Percentiles rank a stretch among this genome's conserved stretches.
These are phyloP conservation scores for Cicer arietinum DNA, from an alignment of 306 rosid genomes.

Conservation along the genomic window DNA sequence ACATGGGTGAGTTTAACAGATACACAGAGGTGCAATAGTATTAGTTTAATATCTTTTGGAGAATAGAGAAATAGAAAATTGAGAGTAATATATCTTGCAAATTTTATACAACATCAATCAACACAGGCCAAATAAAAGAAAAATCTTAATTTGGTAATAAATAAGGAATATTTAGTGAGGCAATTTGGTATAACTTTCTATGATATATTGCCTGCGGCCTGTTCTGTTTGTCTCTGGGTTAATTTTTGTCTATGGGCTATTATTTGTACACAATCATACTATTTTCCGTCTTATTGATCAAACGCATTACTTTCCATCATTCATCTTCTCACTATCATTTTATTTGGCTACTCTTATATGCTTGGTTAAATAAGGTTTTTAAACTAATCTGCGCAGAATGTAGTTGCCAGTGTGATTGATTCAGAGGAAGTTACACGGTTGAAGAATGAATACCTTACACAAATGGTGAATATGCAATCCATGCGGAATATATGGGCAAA, in stretches of 20 bases:
- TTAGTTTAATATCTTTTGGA: slow-evolving; percentile 30
- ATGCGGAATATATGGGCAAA: slow-evolving; percentile 66
- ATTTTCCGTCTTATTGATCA: not conserved
- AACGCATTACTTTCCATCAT: not conserved
- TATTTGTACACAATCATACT: not conserved
- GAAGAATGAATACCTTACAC: slow-evolving; percentile 53
- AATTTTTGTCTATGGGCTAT: not conserved
- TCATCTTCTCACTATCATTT: slow-evolving; percentile 29
- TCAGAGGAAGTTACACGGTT: slow-evolving; percentile 54
- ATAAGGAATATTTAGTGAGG: slow-evolving; percentile 18
- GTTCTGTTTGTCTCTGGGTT: not conserved
- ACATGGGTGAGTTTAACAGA: slow-evolving; percentile 69
- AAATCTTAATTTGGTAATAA: slow-evolving; percentile 1
- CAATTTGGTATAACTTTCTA: not conserved
- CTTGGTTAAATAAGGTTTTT: slow-evolving; percentile 36
- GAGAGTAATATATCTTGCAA: slow-evolving; percentile 3
- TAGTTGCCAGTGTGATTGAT: slow-evolving; percentile 64
- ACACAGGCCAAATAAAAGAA: slow-evolving; percentile 5
- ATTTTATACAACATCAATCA: slow-evolving; percentile 32
- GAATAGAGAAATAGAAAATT: slow-evolving; percentile 21
- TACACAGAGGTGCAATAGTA: slow-evolving; percentile 6
- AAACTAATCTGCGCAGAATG: slow-evolving; percentile 59
- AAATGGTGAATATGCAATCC: slow-evolving; percentile 47
- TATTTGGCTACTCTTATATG: slow-evolving; percentile 5
- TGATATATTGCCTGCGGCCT: not conserved